These are phyloP conservation scores for Tagetes patula DNA, from an alignment of 129 eudicot genomes.

Conservation along the genomic window DNA sequence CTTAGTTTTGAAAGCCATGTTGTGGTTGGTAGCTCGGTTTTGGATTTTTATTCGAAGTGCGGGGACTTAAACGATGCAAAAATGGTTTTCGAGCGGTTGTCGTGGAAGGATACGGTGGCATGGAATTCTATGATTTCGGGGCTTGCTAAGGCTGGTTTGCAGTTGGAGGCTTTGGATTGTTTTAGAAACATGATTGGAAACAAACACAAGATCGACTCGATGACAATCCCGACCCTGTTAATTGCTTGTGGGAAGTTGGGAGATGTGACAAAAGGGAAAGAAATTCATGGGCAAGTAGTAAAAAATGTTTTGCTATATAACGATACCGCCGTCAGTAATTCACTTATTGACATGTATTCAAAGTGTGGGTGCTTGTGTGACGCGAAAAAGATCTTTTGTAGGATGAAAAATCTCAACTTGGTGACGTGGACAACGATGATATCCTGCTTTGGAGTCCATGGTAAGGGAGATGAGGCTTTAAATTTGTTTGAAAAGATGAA, in stretches of 20 bases:
- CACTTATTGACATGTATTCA: conserved; percentile 45
- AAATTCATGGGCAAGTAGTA: conserved; percentile 43
- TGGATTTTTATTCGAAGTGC: conserved; percentile 43
- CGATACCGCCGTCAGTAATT: conserved; percentile 36
- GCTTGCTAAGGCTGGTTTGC: conserved; percentile 34
- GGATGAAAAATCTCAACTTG: conserved; percentile 21
- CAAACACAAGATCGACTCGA: conserved; percentile 30
- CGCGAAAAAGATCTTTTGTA: conserved; percentile 30
- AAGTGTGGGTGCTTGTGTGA: conserved; percentile 44
- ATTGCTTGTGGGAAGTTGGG: conserved; percentile 46
- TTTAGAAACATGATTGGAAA: conserved; percentile 35
- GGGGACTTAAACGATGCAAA: conserved; percentile 32
- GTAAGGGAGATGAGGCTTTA: conserved; percentile 40
- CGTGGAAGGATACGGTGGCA: conserved; percentile 22
- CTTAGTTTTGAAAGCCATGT: conserved; percentile 33
- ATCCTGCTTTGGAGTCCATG: conserved; percentile 51
- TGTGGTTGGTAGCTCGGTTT: conserved; percentile 37
- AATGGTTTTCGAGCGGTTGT: conserved; percentile 27
- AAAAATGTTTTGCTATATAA: conserved; percentile 18
- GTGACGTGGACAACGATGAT: conserved; percentile 53
- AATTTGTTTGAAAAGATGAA: conserved; percentile 38
- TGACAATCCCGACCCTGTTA: conserved; percentile 43
- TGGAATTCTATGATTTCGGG: conserved; percentile 57
- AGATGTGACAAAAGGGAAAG: conserved; percentile 44
- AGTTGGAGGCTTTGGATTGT: conserved; percentile 34